Conservation (phyloP, 139 green algal genomes). For the Nannochloris sp. region DNA sequence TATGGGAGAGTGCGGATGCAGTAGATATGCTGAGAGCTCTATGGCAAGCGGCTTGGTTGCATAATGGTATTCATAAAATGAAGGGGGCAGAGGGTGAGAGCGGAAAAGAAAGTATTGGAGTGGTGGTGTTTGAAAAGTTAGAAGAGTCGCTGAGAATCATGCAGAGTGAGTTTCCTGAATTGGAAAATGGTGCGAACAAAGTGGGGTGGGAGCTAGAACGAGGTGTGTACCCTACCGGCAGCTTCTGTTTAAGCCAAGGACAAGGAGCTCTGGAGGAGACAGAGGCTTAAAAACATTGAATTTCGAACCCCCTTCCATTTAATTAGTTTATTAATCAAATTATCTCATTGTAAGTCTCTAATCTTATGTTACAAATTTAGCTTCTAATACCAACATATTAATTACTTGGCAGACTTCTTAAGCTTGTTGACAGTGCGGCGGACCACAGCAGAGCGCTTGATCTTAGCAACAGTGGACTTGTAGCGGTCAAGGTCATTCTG, state of each 20-base stretch:
- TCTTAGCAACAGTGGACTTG: slow-evolving; percentile 61
- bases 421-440: slow-evolving; percentile 54
- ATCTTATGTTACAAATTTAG: neutral
- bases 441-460: slow-evolving; percentile 51
- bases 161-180: slow-evolving; percentile 12
- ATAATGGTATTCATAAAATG: too few relatives aligned
- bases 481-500: slow-evolving; percentile 93
- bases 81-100: neutral
- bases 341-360: slow-evolving; percentile 20
- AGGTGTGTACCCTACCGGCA: neutral
- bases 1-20: slow-evolving; percentile 29
- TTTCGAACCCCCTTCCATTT: neutral
- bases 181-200: slow-evolving; percentile 1
- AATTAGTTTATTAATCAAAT: slow-evolving; percentile 24
- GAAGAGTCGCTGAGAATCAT: slow-evolving; percentile 14
- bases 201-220: slow-evolving; percentile 22
- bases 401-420: slow-evolving; percentile 55
- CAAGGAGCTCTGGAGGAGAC: neutral
- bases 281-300: neutral
- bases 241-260: neutral
- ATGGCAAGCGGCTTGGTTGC: slow-evolving; percentile 60
- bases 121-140: neutral
- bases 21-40: slow-evolving; percentile 38
- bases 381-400: slow-evolving; percentile 30
- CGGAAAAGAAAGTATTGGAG: neutral